phyloP scores from a whole-genome alignment of 768 basidiomycete species.

The Tricholoma flavovirens region DNA sequence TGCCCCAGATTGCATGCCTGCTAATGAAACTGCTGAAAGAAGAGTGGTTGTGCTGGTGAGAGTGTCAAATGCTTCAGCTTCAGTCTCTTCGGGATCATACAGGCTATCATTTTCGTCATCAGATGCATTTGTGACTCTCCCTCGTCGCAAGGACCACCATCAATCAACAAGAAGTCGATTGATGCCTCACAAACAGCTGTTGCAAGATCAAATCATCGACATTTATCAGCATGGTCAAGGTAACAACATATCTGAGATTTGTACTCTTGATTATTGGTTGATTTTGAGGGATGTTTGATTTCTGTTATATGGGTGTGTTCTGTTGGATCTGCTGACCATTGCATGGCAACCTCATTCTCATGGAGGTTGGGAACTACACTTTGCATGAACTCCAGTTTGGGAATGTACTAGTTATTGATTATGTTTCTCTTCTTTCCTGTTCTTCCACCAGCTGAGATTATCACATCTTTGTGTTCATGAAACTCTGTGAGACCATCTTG shows the following conservation, averaged over 20 bases:
- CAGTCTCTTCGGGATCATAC: too few relatives aligned
- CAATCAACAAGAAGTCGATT: too few relatives aligned
- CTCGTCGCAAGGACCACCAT: background rate
- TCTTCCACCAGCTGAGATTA: too few relatives aligned
- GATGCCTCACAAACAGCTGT: too few relatives aligned
- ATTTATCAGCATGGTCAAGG: constrained; percentile 27
- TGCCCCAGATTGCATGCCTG: background rate
- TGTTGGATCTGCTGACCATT: constrained; percentile 33
- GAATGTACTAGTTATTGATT: constrained; percentile 28
- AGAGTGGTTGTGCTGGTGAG: background rate
- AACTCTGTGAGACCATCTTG: constrained; percentile 18
- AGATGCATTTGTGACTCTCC: background rate
- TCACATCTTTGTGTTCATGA: too few relatives aligned
- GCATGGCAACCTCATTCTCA: constrained; percentile 23
- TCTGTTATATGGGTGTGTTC: too few relatives aligned
- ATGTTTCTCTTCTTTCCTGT: constrained; percentile 10
- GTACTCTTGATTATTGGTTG: too few relatives aligned
- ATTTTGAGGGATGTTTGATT: too few relatives aligned
- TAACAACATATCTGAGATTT: too few relatives aligned
- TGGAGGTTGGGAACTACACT: too few relatives aligned
- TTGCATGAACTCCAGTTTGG: too few relatives aligned
- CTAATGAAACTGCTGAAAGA: background rate
- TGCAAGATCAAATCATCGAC: constrained; percentile 2
- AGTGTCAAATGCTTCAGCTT: background rate
- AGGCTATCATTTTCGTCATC: too few relatives aligned